Evolutionary conservation across 2,329 filamentous ascomycete species (phyloP).

Genomic region (Colletotrichum costaricense): DNA sequence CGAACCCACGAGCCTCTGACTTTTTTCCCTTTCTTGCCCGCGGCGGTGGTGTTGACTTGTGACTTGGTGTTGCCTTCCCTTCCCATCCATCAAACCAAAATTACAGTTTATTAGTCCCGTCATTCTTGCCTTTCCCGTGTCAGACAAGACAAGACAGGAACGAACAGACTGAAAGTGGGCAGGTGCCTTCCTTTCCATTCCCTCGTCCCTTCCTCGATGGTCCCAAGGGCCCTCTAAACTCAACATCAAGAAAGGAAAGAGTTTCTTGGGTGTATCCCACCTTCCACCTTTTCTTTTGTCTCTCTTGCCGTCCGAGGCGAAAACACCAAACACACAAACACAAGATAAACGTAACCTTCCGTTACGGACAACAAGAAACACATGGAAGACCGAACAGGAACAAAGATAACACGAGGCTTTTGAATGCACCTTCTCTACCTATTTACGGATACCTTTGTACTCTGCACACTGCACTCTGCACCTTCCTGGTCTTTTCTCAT

Average conservation of each 20-base stretch:
- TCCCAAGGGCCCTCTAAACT: not conserved
- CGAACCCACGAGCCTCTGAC: not conserved
- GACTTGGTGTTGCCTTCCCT: not conserved
- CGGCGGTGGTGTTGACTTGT: too few relatives aligned
- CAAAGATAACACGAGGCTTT: not conserved
- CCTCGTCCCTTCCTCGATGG: not conserved
- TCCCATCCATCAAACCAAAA: not conserved
- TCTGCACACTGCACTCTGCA: slow-evolving; percentile 5
- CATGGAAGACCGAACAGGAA: not conserved
- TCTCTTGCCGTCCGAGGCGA: not conserved
- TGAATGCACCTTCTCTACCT: not conserved
- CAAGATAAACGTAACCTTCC: too few relatives aligned
- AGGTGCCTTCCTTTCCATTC: not conserved
- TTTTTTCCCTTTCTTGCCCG: not conserved
- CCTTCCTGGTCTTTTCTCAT: slow-evolving; percentile 11
- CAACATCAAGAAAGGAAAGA: not conserved
- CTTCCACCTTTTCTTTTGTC: not conserved
- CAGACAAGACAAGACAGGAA: not conserved
- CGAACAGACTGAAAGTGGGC: not conserved
- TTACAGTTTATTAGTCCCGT: not conserved
- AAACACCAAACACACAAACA: not conserved
- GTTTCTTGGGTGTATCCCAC: not conserved
- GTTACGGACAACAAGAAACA: not conserved
- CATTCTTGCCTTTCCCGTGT: not conserved
- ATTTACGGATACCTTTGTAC: not conserved